These are phyloP conservation scores for Coccomyxa sp. DNA, from an alignment of 139 green algal species.

Conservation along the genomic window DNA sequence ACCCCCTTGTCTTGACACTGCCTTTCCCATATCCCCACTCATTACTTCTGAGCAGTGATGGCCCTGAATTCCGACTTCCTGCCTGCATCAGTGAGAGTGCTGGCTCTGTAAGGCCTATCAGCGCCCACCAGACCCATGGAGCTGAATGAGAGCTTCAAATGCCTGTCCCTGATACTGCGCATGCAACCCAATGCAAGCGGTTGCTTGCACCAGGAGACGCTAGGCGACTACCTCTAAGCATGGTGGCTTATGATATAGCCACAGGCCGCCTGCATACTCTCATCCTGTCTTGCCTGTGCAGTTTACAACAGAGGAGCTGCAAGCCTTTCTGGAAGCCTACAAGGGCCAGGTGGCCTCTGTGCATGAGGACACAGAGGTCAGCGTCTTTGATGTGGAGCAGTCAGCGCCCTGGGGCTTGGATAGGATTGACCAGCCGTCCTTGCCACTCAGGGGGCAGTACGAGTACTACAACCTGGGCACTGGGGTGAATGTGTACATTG, in stretches of 20 bases:
- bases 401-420: conserved; percentile 32
- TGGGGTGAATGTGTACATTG: conserved; percentile 33
- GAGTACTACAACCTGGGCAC: conserved; percentile 16
- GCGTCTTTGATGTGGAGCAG: conserved; percentile 9
- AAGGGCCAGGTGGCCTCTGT: conserved; percentile 2
- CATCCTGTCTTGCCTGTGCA: background rate
- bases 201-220: background rate
- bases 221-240: background rate
- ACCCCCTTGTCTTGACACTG: too few species aligned
- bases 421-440: conserved; percentile 26
- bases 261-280: background rate
- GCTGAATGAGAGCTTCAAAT: too few species aligned
- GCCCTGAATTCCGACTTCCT: too few species aligned
- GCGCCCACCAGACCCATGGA: too few species aligned
- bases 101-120: too few species aligned
- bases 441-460: conserved; percentile 18
- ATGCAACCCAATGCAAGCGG: too few species aligned
- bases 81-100: too few species aligned
- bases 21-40: too few species aligned
- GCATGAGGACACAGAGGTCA: conserved; percentile 15
- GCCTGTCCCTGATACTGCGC: too few species aligned
- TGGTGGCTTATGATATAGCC: background rate
- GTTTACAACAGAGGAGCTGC: conserved; percentile 11
- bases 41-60: too few species aligned
- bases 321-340: conserved; percentile 6